These are phyloP conservation scores for Hyaloperonospora brassicae DNA, from an alignment of 352 stramenopile genomes.

Conservation along the genomic window DNA sequence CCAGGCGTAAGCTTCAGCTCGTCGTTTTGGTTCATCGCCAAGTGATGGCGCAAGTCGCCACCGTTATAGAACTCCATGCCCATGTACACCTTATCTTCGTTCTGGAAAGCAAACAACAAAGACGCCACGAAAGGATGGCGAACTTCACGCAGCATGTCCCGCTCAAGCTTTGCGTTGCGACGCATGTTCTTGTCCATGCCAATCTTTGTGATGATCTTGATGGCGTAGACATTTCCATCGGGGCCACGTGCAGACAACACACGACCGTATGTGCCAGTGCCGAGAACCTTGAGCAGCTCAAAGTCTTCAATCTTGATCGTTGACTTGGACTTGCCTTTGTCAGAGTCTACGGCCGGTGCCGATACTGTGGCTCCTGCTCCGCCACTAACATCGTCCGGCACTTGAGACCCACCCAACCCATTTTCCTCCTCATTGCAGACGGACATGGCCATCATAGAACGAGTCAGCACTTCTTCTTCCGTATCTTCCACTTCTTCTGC, in stretches of 20 bases:
- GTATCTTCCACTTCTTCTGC: constrained; percentile 71
- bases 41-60: constrained; percentile 88
- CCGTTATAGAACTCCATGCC: constrained; percentile 98
- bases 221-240: constrained; percentile 71
- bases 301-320: constrained; percentile 83
- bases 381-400: constrained; percentile 12
- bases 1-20: constrained; percentile 58
- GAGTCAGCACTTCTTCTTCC: constrained; percentile 49
- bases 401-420: constrained; percentile 23
- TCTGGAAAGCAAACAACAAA: constrained; percentile 96
- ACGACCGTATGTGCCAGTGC: constrained; percentile 76
- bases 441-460: constrained; percentile 51
- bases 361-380: constrained; percentile 11
- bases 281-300: constrained; percentile 78
- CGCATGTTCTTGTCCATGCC: constrained; percentile 79
- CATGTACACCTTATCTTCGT: constrained; percentile 97
- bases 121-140: constrained; percentile 96
- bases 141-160: constrained; percentile 91
- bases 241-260: constrained; percentile 65
- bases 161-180: constrained; percentile 86
- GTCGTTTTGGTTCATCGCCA: constrained; percentile 59
- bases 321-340: constrained; percentile 65
- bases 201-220: constrained; percentile 88
- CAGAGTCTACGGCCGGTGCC: constrained; percentile 17
- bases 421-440: constrained; percentile 58